phyloP scores from a whole-genome alignment of 106 monocot genomes.

The Phalaenopsis equestris region DNA sequence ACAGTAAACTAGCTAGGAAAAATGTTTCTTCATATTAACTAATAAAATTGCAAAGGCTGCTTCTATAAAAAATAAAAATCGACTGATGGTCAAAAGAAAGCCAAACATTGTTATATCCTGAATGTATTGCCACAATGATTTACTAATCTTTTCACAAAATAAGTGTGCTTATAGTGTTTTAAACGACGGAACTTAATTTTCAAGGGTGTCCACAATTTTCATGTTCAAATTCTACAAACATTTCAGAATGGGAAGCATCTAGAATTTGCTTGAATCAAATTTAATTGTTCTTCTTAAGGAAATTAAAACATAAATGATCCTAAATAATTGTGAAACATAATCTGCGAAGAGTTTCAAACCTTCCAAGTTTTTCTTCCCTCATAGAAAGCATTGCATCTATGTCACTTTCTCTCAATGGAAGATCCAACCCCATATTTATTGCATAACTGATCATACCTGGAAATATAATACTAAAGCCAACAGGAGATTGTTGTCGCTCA shows the following conservation, averaged over 20 bases:
- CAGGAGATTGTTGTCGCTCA: constrained; percentile 48
- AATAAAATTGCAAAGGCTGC: neutral
- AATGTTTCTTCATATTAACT: neutral
- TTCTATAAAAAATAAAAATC: neutral
- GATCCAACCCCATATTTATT: constrained; percentile 46
- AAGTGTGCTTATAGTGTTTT: neutral
- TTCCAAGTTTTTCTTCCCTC: constrained; percentile 53
- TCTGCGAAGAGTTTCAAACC: constrained; percentile 22
- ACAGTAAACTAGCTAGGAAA: neutral
- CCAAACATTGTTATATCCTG: neutral
- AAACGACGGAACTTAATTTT: neutral
- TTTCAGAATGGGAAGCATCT: neutral
- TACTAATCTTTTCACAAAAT: neutral
- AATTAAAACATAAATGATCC: neutral
- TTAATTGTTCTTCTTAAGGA: neutral
- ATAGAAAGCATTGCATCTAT: constrained; percentile 27
- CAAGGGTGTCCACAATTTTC: neutral
- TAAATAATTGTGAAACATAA: neutral
- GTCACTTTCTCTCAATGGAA: constrained; percentile 37
- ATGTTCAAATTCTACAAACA: neutral
- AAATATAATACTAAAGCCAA: constrained; percentile 88
- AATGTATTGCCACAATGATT: neutral
- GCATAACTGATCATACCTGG: constrained; percentile 61
- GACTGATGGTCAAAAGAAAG: neutral
- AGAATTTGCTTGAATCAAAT: constrained; percentile 3